Evolutionary conservation across 148 eudicot species (phyloP).

Genomic region (Bassia scoparia): DNA sequence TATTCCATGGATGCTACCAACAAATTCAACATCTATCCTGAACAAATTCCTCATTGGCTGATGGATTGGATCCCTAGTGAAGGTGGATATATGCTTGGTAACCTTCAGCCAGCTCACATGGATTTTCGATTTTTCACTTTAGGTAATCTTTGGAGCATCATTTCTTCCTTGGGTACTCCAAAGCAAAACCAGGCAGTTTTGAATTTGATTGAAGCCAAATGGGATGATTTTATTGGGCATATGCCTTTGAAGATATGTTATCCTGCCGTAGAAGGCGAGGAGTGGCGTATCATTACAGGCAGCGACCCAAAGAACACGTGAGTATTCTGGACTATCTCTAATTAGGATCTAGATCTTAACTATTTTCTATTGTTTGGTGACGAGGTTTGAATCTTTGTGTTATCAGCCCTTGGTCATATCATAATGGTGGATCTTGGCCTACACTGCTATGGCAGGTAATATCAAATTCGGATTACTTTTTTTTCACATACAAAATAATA

Average conservation of each 20-base stretch:
- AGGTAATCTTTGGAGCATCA: slow-evolving; percentile 85
- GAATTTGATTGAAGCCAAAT: slow-evolving; percentile 75
- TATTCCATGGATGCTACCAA: slow-evolving; percentile 82
- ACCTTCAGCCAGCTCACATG: slow-evolving; percentile 98
- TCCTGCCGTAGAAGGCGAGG: slow-evolving; percentile 82
- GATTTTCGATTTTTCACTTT: slow-evolving; percentile 93
- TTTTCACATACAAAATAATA: not conserved
- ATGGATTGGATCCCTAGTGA: slow-evolving; percentile 90
- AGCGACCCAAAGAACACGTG: slow-evolving; percentile 95
- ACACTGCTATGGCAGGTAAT: slow-evolving; percentile 92
- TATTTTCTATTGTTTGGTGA: not conserved
- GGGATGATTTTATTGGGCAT: slow-evolving; percentile 78
- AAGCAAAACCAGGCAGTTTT: slow-evolving; percentile 74
- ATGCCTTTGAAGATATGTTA: slow-evolving; percentile 92
- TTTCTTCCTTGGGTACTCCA: slow-evolving; percentile 89
- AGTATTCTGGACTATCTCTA: slow-evolving; percentile 28
- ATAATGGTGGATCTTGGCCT: slow-evolving; percentile 98
- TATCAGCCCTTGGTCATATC: slow-evolving; percentile 94
- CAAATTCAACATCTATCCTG: slow-evolving; percentile 95
- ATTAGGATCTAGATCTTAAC: not conserved
- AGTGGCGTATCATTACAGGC: slow-evolving; percentile 95
- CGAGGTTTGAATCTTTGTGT: not conserved
- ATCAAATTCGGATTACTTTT: slow-evolving; percentile 2
- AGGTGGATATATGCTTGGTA: slow-evolving; percentile 94
- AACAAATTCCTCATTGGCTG: slow-evolving; percentile 89